Evolutionary conservation across 176 grass and related monocot genomes (phyloP), one percentile per base, ranked within the genome.

Genomic region (Oryza meyeriana): DNA sequence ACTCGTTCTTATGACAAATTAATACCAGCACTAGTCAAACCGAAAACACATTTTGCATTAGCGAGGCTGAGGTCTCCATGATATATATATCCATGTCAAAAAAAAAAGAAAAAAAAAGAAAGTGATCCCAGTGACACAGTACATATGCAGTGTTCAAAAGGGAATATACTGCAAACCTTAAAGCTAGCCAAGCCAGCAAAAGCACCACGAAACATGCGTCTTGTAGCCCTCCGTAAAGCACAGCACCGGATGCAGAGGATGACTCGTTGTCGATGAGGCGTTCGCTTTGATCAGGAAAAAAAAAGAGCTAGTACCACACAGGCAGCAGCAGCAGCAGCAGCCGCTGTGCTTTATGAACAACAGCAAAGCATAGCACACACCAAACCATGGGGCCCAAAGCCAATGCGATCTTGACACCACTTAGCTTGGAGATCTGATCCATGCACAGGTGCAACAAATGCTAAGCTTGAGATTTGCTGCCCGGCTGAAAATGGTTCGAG

Each of bases 211-310:
- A 74, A 74, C 83, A 83, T 74, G 83, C 84, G 61, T 83, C 74
- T 79, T 86, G 73, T 78, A 86, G 84, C 79, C 79, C 74, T 83
- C 61, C 61, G 45, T 79, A 78, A 82, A 82, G 83, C 28, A 71
- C 55, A 6, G 32, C 52, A 14, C 52, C 55, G 87, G 71, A 76
- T 50, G 30, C 81, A 84, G 40, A 28, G 38, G 40, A 39, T 33
- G 70, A 39, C 40, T 45, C 20, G 76, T 69, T 28, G 84, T 74
- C 61, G 44, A 80, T 18, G 25, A 58, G 10, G 76, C 69, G 58
- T 38, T 85, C 26, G 12, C 72, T 68, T 84, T 85, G 57, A 44
- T 85, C 41, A 81, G 64, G 33, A 17, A 36, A 61, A 52, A 2
- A 55, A 55, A 44, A 28, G 55, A 59, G 55, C 8, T 24, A 57